These are phyloP conservation scores for Gaertneriomyces semiglobifer DNA, from an alignment of 192 early-diverging fungal species.

Conservation along the genomic window DNA sequence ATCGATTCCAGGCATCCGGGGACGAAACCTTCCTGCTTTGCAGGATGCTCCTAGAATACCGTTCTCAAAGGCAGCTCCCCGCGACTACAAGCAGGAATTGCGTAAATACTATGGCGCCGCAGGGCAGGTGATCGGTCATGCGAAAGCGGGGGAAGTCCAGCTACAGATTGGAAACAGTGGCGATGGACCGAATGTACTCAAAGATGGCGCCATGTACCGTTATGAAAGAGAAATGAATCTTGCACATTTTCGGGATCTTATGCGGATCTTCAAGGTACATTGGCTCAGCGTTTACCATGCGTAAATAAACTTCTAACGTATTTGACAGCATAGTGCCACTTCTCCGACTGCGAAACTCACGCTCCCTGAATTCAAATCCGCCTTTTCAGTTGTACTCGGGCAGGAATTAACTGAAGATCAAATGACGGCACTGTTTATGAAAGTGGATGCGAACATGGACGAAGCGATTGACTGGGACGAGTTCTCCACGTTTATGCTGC, in stretches of 20 bases:
- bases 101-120: constrained; percentile 23
- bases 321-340: not conserved
- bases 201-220: constrained; percentile 47
- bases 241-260: constrained; percentile 47
- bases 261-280: constrained; percentile 47
- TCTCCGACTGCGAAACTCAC: constrained; percentile 9
- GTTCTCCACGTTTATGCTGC: constrained; percentile 56
- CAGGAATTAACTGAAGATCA: constrained; percentile 49
- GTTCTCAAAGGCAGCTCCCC: constrained; percentile 24
- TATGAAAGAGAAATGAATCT: constrained; percentile 52
- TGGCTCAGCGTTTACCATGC: not conserved
- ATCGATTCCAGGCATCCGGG: constrained; percentile 8
- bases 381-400: constrained; percentile 47
- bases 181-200: constrained; percentile 33
- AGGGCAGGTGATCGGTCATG: constrained; percentile 5
- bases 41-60: constrained; percentile 7
- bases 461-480: constrained; percentile 57
- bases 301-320: not conserved
- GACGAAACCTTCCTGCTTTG: not conserved
- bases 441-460: constrained; percentile 58
- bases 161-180: constrained; percentile 4
- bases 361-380: constrained; percentile 47
- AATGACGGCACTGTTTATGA: constrained; percentile 56
- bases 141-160: constrained; percentile 17
- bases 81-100: constrained; percentile 24